These are phyloP conservation scores for Elsinoe fawcettii DNA, from an alignment of 2,329 filamentous ascomycete species.

Conservation along the genomic window DNA sequence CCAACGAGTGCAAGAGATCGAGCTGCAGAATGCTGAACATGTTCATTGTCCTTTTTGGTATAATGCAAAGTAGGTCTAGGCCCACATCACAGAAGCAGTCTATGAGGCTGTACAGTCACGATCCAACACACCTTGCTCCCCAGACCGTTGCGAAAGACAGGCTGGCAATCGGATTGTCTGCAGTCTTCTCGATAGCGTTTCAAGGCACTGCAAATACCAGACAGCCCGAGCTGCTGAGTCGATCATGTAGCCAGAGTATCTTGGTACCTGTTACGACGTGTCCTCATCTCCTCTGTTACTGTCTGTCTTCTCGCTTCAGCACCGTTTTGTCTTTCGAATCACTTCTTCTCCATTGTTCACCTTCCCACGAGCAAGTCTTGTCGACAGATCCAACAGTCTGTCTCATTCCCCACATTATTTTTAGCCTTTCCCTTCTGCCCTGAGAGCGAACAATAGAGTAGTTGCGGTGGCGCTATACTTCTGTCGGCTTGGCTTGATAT, in stretches of 20 bases:
- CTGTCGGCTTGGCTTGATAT: not conserved
- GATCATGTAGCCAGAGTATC: too few species aligned
- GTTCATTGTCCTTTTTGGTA: not conserved
- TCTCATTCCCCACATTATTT: not conserved
- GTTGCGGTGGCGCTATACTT: slow-evolving; percentile 9
- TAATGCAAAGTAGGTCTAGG: not conserved
- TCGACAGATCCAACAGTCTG: not conserved
- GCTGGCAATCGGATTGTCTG: too few species aligned
- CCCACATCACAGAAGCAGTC: not conserved
- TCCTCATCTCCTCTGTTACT: too few species aligned
- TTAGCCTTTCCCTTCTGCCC: not conserved
- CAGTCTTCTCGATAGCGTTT: too few species aligned
- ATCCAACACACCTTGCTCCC: too few species aligned
- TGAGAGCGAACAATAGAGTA: not conserved
- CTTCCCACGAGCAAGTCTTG: not conserved
- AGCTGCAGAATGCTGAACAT: not conserved
- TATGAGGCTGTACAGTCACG: not conserved
- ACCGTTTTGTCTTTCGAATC: too few species aligned
- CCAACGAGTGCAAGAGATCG: not conserved
- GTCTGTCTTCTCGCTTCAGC: too few species aligned
- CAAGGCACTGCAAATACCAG: too few species aligned
- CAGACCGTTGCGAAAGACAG: too few species aligned
- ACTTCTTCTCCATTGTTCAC: not conserved
- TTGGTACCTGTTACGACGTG: too few species aligned
- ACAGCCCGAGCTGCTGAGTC: too few species aligned